These are phyloP conservation scores for Berkeleyomyces rouxiae DNA, from an alignment of 2,329 filamentous ascomycete genomes.

Conservation along the genomic window DNA sequence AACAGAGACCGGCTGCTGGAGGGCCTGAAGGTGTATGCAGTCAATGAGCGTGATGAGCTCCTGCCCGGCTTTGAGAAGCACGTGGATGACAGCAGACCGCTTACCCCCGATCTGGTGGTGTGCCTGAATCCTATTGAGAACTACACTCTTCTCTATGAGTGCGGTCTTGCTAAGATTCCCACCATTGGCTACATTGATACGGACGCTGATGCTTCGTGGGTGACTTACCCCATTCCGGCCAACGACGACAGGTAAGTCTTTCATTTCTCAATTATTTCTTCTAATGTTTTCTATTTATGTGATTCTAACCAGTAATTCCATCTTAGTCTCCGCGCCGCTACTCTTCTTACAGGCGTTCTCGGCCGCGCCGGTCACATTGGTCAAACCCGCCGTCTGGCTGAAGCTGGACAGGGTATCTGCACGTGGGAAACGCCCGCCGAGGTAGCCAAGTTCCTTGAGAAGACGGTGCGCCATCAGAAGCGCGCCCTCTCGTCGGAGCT, in stretches of 20 bases:
- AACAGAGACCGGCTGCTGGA: constrained; percentile 83
- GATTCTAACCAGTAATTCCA: constrained; percentile 16
- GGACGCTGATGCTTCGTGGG: constrained; percentile 77
- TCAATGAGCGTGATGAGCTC: constrained; percentile 54
- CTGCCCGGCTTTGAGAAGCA: constrained; percentile 48
- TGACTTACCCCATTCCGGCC: constrained; percentile 90
- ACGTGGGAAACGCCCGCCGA: constrained; percentile 40
- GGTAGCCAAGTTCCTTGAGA: constrained; percentile 24
- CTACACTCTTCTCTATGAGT: constrained; percentile 78
- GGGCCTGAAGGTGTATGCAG: constrained; percentile 50
- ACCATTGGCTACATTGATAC: constrained; percentile 94
- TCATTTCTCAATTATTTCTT: background rate
- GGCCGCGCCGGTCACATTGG: constrained; percentile 72
- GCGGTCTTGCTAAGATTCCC: constrained; percentile 70
- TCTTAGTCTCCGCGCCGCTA: constrained; percentile 58
- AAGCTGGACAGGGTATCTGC: constrained; percentile 44
- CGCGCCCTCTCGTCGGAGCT: constrained; percentile 6
- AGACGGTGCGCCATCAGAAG: constrained; percentile 12
- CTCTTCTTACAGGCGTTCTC: constrained; percentile 69
- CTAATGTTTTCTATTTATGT: background rate
- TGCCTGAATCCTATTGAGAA: constrained; percentile 91
- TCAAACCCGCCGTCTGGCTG: constrained; percentile 46
- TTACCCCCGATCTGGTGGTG: constrained; percentile 81
- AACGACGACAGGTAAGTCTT: constrained; percentile 73
- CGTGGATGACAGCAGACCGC: constrained; percentile 42